Evolutionary conservation across 768 basidiomycete species (phyloP).

Genomic region (Dictyophora rubrovolvata): DNA sequence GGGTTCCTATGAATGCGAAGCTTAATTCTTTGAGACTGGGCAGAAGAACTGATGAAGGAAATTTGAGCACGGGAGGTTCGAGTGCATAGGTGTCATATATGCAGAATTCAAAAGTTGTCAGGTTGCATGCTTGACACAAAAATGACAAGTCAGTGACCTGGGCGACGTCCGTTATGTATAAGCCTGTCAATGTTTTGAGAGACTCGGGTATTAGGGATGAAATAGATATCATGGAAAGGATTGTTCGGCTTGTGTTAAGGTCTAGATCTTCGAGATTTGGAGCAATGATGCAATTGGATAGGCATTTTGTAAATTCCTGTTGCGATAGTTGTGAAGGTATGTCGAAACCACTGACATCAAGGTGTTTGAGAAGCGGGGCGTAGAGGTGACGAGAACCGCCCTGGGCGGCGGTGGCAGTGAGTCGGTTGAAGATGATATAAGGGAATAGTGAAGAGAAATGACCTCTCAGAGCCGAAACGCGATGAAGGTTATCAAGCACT

Average conservation of each 20-base stretch:
- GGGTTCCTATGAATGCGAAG: not conserved
- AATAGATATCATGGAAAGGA: not conserved
- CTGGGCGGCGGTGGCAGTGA: not conserved
- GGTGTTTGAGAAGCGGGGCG: not conserved
- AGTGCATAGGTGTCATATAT: not conserved
- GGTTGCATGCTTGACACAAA: not conserved
- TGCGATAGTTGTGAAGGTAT: not conserved
- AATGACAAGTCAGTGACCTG: not conserved
- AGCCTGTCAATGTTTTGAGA: not conserved
- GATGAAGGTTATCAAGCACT: constrained; percentile 3
- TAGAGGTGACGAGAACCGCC: not conserved
- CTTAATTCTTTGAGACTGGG: not conserved
- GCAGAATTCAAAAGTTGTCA: not conserved
- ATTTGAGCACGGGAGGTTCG: not conserved
- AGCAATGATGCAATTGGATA: not conserved
- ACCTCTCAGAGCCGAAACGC: not conserved
- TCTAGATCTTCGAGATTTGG: not conserved
- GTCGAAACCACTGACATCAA: not conserved
- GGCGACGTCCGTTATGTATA: not conserved
- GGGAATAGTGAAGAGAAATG: not conserved
- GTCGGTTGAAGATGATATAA: not conserved
- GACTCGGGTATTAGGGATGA: not conserved
- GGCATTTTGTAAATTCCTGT: not conserved
- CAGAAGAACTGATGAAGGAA: not conserved
- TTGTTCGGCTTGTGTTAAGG: not conserved